Conservation (phyloP, 1,139 yeast species). For the Protomyces arabidopsidicola region DNA sequence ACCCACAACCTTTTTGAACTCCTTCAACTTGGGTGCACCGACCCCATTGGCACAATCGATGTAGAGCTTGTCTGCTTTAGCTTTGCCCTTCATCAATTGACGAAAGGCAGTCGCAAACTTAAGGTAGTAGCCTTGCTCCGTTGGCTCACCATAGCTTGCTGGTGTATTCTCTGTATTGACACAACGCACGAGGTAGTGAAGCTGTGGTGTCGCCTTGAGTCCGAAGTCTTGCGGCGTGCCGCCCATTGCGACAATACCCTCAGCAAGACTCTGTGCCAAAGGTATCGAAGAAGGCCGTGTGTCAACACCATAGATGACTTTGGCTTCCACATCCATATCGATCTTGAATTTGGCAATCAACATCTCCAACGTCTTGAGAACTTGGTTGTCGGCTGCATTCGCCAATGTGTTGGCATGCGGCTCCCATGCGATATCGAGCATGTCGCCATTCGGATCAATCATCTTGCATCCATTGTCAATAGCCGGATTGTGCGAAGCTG, state of each 20-base stretch:
- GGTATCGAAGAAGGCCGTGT: slow-evolving; percentile 66
- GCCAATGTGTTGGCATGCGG: slow-evolving; percentile 73
- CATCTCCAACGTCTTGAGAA: slow-evolving; percentile 39
- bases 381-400: slow-evolving; percentile 49
- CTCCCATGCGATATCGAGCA: slow-evolving; percentile 58
- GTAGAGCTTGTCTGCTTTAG: slow-evolving; percentile 37
- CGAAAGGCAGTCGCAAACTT: slow-evolving; percentile 54
- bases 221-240: slow-evolving; percentile 57
- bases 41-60: slow-evolving; percentile 74
- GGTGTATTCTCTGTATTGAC: slow-evolving; percentile 47
- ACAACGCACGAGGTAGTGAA: slow-evolving; percentile 79
- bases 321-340: slow-evolving; percentile 42
- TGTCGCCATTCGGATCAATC: slow-evolving; percentile 61
- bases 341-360: slow-evolving; percentile 42
- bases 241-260: slow-evolving; percentile 54
- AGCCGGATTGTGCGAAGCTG: slow-evolving; percentile 97
- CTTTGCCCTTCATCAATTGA: slow-evolving; percentile 34
- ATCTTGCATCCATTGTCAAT: slow-evolving; percentile 93
- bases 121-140: slow-evolving; percentile 65
- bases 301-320: slow-evolving; percentile 52
- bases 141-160: slow-evolving; percentile 54
- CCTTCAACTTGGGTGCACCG: slow-evolving; percentile 72
- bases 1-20: slow-evolving; percentile 43
- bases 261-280: slow-evolving; percentile 59
- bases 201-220: slow-evolving; percentile 84